phyloP scores from a whole-genome alignment of 2,329 filamentous ascomycete genomes.

The Arthrobotrys sinensis region DNA sequence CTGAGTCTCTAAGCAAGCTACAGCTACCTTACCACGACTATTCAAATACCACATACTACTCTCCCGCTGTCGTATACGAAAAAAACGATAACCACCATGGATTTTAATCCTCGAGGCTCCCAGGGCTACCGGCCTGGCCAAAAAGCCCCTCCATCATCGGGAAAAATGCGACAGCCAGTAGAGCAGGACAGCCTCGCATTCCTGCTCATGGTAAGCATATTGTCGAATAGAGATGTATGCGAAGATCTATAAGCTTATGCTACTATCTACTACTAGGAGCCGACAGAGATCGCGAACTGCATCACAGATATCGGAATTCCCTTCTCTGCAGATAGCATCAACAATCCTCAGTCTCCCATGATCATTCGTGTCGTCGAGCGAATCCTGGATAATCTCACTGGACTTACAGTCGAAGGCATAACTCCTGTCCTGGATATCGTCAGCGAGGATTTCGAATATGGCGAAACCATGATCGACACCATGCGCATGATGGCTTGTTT shows the following conservation, averaged over 20 bases:
- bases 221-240: neutral
- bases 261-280: slow-evolving; percentile 68
- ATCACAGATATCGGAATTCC: slow-evolving; percentile 96
- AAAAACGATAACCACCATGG: slow-evolving; percentile 31
- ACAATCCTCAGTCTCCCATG: slow-evolving; percentile 93
- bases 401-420: slow-evolving; percentile 91
- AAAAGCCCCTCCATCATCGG: slow-evolving; percentile 54
- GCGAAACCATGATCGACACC: slow-evolving; percentile 88
- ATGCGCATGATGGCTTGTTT: slow-evolving; percentile 98
- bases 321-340: slow-evolving; percentile 87
- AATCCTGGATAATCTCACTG: slow-evolving; percentile 94
- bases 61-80: neutral
- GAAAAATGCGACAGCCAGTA: slow-evolving; percentile 46
- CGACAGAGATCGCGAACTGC: slow-evolving; percentile 89
- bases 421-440: slow-evolving; percentile 96
- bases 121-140: slow-evolving; percentile 54
- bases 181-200: slow-evolving; percentile 52
- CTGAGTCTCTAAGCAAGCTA: neutral
- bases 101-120: slow-evolving; percentile 57
- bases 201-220: slow-evolving; percentile 46
- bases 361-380: slow-evolving; percentile 99
- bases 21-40: neutral
- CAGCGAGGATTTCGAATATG: slow-evolving; percentile 84
- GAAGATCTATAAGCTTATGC: slow-evolving; percentile 27
- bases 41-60: neutral